Conservation (phyloP, 169 alveolate species). For the Eimeria falciformis region DNA sequence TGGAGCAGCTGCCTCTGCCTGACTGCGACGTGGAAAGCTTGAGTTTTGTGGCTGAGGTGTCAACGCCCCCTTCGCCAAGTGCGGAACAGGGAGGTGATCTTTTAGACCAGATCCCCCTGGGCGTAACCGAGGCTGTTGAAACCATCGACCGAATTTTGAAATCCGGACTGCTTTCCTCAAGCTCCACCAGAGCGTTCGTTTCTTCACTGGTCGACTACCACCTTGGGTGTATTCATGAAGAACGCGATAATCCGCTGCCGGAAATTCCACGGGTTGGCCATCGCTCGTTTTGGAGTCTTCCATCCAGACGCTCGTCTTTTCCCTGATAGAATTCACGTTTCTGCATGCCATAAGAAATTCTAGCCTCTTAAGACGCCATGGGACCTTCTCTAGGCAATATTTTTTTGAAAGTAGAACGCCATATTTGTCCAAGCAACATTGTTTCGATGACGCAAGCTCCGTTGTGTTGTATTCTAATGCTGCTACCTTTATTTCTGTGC, state of each 20-base stretch:
- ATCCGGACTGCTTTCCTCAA: neutral
- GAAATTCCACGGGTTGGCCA: neutral
- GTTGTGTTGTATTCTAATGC: too few relatives aligned
- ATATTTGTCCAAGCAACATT: too few relatives aligned
- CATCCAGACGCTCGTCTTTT: too few relatives aligned
- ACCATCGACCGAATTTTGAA: neutral
- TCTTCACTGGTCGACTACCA: conserved; percentile 1
- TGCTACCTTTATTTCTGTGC: too few relatives aligned
- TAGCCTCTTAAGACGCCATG: too few relatives aligned
- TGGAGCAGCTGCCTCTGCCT: conserved; percentile 21
- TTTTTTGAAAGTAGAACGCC: too few relatives aligned
- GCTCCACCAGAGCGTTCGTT: conserved; percentile 1
- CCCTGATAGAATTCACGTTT: too few relatives aligned
- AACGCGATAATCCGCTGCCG: neutral
- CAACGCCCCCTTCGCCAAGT: neutral
- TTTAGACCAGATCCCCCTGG: neutral
- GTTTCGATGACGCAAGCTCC: too few relatives aligned
- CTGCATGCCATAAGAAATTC: too few relatives aligned
- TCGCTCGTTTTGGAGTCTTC: conserved; percentile 10
- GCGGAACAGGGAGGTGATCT: neutral
- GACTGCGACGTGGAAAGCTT: neutral
- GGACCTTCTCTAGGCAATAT: too few relatives aligned
- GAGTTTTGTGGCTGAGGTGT: neutral
- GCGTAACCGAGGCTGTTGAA: neutral
- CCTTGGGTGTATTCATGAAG: neutral